Evolutionary conservation across 2,329 filamentous ascomycete species (phyloP).

Genomic region (Colletotrichum zoysiae): DNA sequence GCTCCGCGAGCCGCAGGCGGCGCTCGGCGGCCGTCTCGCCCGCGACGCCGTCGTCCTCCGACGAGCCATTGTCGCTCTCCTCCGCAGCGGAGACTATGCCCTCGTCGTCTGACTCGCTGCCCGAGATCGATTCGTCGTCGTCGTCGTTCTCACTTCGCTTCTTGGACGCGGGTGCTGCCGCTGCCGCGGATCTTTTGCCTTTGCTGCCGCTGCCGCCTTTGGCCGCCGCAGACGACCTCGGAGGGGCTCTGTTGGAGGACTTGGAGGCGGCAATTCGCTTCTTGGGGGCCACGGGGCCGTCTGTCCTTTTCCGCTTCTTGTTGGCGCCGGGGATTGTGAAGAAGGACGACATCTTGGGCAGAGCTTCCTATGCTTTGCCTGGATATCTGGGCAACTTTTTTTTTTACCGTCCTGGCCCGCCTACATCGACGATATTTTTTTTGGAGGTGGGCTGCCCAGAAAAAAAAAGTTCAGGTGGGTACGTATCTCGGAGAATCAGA

Average conservation of each 20-base stretch:
- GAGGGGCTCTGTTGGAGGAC: conserved; percentile 55
- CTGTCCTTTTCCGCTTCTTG: conserved; percentile 87
- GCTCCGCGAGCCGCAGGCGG: conserved; percentile 87
- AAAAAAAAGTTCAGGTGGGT: conserved; percentile 56
- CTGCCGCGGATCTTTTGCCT: conserved; percentile 24
- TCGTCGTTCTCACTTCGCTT: conserved; percentile 64
- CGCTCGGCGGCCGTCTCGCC: conserved; percentile 92
- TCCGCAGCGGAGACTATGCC: conserved; percentile 58
- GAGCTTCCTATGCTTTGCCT: conserved; percentile 39
- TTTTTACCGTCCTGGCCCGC: conserved; percentile 46
- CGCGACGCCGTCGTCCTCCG: conserved; percentile 69
- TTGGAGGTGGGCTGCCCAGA: conserved; percentile 44
- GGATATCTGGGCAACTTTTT: conserved; percentile 43
- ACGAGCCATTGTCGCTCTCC: conserved; percentile 61
- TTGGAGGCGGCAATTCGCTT: conserved; percentile 68
- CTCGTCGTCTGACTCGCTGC: conserved; percentile 80
- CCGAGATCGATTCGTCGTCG: conserved; percentile 80
- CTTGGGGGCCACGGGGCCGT: conserved; percentile 67
- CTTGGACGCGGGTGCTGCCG: conserved; percentile 53
- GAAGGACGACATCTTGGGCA: conserved; percentile 86
- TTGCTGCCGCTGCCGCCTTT: conserved; percentile 32
- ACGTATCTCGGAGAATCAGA: conserved; percentile 38
- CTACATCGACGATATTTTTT: conserved; percentile 44
- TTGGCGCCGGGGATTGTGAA: conserved; percentile 90
- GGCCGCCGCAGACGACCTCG: conserved; percentile 53